Base-by-base conservation (phyloP, 108 stramenopile genomes). In the Nitzschia putrida region DNA sequence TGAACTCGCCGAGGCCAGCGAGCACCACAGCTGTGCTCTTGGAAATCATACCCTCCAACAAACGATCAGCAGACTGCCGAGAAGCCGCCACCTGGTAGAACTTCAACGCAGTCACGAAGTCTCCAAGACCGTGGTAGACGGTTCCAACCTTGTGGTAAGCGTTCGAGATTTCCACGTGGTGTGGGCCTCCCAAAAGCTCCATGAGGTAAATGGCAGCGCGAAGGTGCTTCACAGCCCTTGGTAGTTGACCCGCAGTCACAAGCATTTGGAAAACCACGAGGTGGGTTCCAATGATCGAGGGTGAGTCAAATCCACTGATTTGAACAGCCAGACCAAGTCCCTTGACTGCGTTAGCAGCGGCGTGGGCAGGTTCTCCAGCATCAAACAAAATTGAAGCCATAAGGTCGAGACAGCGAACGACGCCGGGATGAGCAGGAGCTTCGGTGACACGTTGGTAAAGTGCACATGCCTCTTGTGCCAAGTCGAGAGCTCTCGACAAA, bases 191-290 rank as follows among this genome's bases (percentile, higher is more conserved):
- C 66, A 94, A 63, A 9, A 93, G 58, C 70, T 97, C 95, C 74
- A 90, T 81, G 34, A 97, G 78, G 63, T 93, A 96, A 51, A 85
- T 68, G 38, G 83, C 89, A n/a, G 95, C 92, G 23, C 89, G 86
- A 47, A 92, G 53, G 73, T 97, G 93, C 66, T 83, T 84, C 47
- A 95, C 59, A 10, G 85, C 91, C 42, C 64, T 66, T 26, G 64
- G 43, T 4, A 78, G 53, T 67, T 76, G 68, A 11, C 78, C 82
- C 20, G 76, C 63, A 2, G 79, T 65, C 41, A 83, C 69, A 42
- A 83, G 76, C 47, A 87, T 74, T 61, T 90, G 80, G 11, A 88
- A 85, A 25, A 95, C 57, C 1, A 79, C 56, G 56, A 69, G 53
- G 59, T 94, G 92, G 6, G 82, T 68, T 52, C 47, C 63, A 59